Conservation (phyloP, 2,329 filamentous ascomycete genomes). For the Kalmusia sp. region DNA sequence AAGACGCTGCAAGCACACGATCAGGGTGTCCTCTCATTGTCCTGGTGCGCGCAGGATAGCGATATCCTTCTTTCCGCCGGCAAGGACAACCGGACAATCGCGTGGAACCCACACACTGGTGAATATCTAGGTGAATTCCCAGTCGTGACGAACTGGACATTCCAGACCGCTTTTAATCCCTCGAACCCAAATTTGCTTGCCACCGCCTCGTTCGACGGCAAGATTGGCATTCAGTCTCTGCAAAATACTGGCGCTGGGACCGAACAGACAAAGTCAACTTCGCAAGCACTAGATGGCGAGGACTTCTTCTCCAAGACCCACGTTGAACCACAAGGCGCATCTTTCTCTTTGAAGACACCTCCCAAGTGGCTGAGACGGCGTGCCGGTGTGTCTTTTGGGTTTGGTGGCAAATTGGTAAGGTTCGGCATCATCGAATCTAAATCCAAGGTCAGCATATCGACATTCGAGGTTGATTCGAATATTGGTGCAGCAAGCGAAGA, state of each 20-base stretch:
- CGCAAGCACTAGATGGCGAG: constrained; percentile 80
- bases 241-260: constrained; percentile 87
- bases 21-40: constrained; percentile 88
- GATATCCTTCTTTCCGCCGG: constrained; percentile 90
- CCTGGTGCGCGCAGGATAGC: constrained; percentile 92
- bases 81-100: constrained; percentile 93
- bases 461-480: constrained; percentile 86
- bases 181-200: constrained; percentile 91
- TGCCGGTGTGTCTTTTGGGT: constrained; percentile 87
- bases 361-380: constrained; percentile 92
- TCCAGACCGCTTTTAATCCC: constrained; percentile 92
- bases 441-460: constrained; percentile 83
- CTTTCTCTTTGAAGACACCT: constrained; percentile 84
- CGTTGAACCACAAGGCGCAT: constrained; percentile 86
- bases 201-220: constrained; percentile 96
- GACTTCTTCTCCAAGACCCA: constrained; percentile 97
- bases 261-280: constrained; percentile 63
- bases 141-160: constrained; percentile 99
- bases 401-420: constrained; percentile 88
- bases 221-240: constrained; percentile 90
- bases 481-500: constrained; percentile 84
- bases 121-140: constrained; percentile 90
- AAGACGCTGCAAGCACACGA: constrained; percentile 89
- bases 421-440: constrained; percentile 72
- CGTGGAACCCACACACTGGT: constrained; percentile 95